Conservation (phyloP, 2,329 filamentous ascomycete genomes). For the Pseudocercospora cruenta region DNA sequence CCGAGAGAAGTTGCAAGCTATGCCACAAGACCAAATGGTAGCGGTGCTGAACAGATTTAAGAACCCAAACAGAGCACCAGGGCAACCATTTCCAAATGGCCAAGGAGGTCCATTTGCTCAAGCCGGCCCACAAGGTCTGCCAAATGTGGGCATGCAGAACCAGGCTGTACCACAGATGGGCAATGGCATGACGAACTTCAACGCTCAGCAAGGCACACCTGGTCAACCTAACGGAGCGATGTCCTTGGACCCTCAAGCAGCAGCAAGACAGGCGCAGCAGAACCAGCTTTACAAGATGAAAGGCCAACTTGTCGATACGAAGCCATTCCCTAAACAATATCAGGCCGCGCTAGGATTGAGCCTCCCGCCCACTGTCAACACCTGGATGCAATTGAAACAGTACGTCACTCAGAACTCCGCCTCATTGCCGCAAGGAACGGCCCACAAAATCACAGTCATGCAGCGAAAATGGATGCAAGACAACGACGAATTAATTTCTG, state of each 20-base stretch:
- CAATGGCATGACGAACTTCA: conserved; percentile 28
- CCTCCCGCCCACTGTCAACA: conserved; percentile 56
- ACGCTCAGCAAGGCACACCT: conserved; percentile 20
- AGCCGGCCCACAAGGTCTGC: conserved; percentile 18
- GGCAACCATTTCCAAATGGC: background rate
- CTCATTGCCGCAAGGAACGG: conserved; percentile 45
- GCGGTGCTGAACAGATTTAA: conserved; percentile 21
- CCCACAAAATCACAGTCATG: conserved; percentile 43
- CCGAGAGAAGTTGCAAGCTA: conserved; percentile 22
- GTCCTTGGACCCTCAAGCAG: conserved; percentile 16
- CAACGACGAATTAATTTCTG: conserved; percentile 29
- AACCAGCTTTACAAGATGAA: conserved; percentile 21
- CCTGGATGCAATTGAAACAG: conserved; percentile 61
- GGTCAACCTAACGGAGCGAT: conserved; percentile 22
- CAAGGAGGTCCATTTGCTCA: conserved; percentile 6
- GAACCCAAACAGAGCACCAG: conserved; percentile 17
- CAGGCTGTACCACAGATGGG: conserved; percentile 24
- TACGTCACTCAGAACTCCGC: conserved; percentile 54
- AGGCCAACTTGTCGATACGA: conserved; percentile 22
- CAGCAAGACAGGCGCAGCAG: conserved; percentile 22
- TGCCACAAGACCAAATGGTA: conserved; percentile 24
- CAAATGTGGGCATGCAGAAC: conserved; percentile 19
- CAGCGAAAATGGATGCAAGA: conserved; percentile 33
- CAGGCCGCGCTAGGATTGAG: conserved; percentile 21
- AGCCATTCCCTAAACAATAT: conserved; percentile 24